phyloP scores from a whole-genome alignment of 176 grass and related monocot genomes.

The Ensete ventricosum region DNA sequence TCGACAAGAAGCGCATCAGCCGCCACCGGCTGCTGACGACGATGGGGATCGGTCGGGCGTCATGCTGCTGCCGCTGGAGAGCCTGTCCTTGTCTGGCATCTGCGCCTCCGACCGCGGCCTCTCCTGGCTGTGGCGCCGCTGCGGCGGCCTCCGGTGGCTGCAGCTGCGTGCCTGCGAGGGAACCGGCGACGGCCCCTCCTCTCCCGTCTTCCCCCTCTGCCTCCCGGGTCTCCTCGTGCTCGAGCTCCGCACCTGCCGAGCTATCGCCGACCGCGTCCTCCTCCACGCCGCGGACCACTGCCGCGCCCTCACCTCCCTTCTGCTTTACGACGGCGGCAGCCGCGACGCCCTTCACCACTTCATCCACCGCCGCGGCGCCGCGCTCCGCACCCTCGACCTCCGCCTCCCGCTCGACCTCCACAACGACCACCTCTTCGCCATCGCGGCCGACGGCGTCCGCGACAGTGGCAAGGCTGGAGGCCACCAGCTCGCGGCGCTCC shows the following conservation, averaged over 20 bases:
- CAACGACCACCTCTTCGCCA: conserved; percentile 77
- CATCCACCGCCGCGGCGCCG: conserved; percentile 56
- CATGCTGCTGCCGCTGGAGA: conserved; percentile 49
- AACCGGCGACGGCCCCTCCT: conserved; percentile 47
- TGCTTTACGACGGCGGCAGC: conserved; percentile 80
- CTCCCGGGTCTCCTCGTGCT: conserved; percentile 43
- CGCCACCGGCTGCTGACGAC: neutral
- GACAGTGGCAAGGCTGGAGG: neutral
- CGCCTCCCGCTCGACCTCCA: conserved; percentile 86
- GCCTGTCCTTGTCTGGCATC: conserved; percentile 57
- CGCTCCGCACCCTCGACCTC: conserved; percentile 62
- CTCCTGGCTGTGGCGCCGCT: conserved; percentile 63
- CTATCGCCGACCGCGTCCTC: conserved; percentile 69
- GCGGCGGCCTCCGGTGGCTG: conserved; percentile 48
- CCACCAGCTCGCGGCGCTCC: conserved; percentile 34
- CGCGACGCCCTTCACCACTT: conserved; percentile 65
- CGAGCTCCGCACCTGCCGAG: conserved; percentile 79
- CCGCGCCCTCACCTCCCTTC: conserved; percentile 44
- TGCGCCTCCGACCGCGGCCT: conserved; percentile 49
- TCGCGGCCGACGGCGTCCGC: conserved; percentile 22
- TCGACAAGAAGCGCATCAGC: neutral
- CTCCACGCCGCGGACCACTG: conserved; percentile 60
- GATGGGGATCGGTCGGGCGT: neutral
- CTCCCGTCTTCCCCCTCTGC: conserved; percentile 38
- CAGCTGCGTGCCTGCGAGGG: conserved; percentile 78